Conservation (phyloP, 164 flowering plant genomes). For the Cinnamomum chago region DNA sequence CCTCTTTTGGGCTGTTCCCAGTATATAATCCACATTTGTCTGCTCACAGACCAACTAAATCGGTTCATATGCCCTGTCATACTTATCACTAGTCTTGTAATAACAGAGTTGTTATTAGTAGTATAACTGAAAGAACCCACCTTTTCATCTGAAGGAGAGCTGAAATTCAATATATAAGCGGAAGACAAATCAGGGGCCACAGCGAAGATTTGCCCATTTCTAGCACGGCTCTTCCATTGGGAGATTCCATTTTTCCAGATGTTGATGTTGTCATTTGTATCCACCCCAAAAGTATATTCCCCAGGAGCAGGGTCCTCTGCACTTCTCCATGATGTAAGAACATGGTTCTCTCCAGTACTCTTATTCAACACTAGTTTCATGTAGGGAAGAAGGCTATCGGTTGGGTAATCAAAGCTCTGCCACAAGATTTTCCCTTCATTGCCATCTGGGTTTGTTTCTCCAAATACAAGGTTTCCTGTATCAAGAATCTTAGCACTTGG, state of each 20-base stretch:
- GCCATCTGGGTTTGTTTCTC: neutral
- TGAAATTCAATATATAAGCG: neutral
- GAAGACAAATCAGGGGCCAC: neutral
- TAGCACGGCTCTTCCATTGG: neutral
- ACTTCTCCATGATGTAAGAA: conserved; percentile 44
- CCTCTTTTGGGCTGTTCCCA: conserved; percentile 12
- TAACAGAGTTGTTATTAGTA: neutral
- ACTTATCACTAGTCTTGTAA: conserved; percentile 9
- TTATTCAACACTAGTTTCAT: conserved; percentile 43
- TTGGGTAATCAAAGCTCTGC: conserved; percentile 59
- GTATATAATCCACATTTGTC: conserved; percentile 6
- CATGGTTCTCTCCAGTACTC: conserved; percentile 29
- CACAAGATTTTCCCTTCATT: conserved; percentile 24
- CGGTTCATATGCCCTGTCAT: conserved; percentile 1
- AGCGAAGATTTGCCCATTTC: neutral
- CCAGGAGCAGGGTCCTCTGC: conserved; percentile 32
- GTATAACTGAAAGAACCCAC: neutral
- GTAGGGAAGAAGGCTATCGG: conserved; percentile 30
- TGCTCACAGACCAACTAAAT: conserved; percentile 13
- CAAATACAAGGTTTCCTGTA: conserved; percentile 46
- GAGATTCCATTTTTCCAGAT: neutral
- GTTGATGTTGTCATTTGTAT: neutral
- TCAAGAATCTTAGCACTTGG: conserved; percentile 33
- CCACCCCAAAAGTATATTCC: neutral
- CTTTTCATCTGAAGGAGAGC: neutral